These are phyloP conservation scores for Trichosporon sp. DNA, from an alignment of 1,284 basidiomycete genomes.

Conservation along the genomic window DNA sequence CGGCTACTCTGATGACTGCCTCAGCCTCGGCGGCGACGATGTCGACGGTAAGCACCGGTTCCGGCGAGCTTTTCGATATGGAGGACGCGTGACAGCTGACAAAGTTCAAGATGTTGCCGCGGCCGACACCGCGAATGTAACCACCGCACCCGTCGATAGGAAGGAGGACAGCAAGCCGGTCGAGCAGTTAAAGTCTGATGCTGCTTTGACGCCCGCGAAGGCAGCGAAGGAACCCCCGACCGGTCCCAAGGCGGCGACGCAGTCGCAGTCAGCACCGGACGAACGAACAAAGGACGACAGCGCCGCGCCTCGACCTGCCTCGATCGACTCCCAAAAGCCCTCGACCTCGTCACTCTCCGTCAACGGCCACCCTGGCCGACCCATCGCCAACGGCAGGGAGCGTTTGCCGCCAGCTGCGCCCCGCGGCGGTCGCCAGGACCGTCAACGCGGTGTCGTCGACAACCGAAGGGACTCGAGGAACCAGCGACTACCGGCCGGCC, in stretches of 20 bases:
- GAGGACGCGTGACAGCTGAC: background rate
- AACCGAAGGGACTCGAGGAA: background rate
- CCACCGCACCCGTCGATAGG: background rate
- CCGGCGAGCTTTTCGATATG: background rate
- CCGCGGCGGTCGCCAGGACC: background rate
- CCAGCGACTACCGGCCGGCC: background rate
- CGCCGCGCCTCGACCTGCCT: background rate
- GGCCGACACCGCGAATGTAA: background rate
- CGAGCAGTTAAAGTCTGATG: background rate
- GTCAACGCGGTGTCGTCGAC: constrained; percentile 3
- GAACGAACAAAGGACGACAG: background rate
- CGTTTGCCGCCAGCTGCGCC: constrained; percentile 12
- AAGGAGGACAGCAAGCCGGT: background rate
- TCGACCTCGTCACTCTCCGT: background rate
- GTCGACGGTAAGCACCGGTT: constrained; percentile 2
- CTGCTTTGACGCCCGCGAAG: background rate
- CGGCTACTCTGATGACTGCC: constrained; percentile 8
- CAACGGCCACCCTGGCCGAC: background rate
- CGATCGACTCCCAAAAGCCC: background rate
- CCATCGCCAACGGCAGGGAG: constrained; percentile 1
- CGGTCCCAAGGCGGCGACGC: constrained; percentile 4
- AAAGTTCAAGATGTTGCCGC: background rate
- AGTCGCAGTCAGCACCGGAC: background rate
- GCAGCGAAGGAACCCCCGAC: constrained; percentile 8
- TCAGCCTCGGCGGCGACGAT: constrained; percentile 7